Conservation (phyloP, 306 rosid species). For the Trifolium subterraneum region DNA sequence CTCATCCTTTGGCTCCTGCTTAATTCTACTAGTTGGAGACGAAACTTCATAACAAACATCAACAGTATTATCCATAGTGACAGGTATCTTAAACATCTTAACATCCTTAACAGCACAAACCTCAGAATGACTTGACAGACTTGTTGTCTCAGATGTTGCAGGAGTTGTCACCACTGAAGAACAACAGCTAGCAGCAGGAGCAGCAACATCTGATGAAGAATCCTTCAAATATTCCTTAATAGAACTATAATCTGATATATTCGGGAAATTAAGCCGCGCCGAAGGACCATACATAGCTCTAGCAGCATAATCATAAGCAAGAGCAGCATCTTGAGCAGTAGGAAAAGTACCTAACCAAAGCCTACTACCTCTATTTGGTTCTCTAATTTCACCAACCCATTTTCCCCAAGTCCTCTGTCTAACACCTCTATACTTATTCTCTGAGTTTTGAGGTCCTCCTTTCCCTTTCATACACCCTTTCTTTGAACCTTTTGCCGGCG, state of each 20-base stretch:
- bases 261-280: slow-evolving; percentile 84
- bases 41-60: slow-evolving; percentile 32
- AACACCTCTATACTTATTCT: slow-evolving; percentile 85
- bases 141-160: slow-evolving; percentile 52
- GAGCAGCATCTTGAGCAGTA: slow-evolving; percentile 73
- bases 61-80: background rate
- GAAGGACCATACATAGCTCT: slow-evolving; percentile 80
- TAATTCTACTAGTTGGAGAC: slow-evolving; percentile 37
- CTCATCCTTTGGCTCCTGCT: slow-evolving; percentile 50
- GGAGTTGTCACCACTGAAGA: slow-evolving; percentile 57
- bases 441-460: slow-evolving; percentile 88
- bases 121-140: slow-evolving; percentile 65
- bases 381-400: slow-evolving; percentile 96
- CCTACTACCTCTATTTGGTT: slow-evolving; percentile 76
- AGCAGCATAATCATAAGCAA: slow-evolving; percentile 88
- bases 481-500: slow-evolving; percentile 92
- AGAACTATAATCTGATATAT: slow-evolving; percentile 41
- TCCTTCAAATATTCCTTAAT: slow-evolving; percentile 43
- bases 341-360: slow-evolving; percentile 91
- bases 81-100: background rate
- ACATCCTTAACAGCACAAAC: slow-evolving; percentile 58
- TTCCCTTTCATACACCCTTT: slow-evolving; percentile 99
- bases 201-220: slow-evolving; percentile 37
- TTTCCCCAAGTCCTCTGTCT: slow-evolving; percentile 99
- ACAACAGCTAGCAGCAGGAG: slow-evolving; percentile 42